Evolutionary conservation across 176 grass and related monocot species (phyloP).

Genomic region (Carex cristatella): DNA sequence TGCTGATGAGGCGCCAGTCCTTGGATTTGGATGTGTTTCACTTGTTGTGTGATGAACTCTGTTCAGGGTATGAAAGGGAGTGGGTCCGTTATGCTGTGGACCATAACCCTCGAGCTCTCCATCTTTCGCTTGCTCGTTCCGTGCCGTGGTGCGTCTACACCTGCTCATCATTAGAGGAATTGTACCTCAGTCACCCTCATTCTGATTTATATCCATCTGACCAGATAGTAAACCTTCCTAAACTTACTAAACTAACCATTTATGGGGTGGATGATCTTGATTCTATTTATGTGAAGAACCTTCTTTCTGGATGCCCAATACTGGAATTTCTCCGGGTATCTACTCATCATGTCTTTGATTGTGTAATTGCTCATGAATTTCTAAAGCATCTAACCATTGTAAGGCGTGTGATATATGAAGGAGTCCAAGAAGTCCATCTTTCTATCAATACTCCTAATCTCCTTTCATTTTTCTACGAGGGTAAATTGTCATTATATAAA

Average conservation of each 20-base stretch:
- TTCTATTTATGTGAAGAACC: too few relatives aligned
- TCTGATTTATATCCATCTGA: background rate
- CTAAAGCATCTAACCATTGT: background rate
- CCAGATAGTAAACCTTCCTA: background rate
- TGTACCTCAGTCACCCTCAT: background rate
- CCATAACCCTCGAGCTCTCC: background rate
- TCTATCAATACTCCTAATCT: too few relatives aligned
- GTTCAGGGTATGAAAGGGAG: background rate
- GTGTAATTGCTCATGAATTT: background rate
- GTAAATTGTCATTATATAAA: too few relatives aligned
- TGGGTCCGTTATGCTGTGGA: background rate
- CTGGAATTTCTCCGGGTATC: background rate
- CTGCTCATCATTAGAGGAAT: background rate
- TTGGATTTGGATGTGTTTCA: too few relatives aligned
- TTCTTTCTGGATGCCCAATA: background rate
- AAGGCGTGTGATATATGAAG: background rate
- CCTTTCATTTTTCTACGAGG: too few relatives aligned
- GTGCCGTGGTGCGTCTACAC: background rate
- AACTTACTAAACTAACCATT: background rate
- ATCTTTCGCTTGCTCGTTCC: background rate
- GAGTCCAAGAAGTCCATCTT: background rate
- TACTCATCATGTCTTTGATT: too few relatives aligned
- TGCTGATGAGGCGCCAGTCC: background rate
- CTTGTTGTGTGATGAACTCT: too few relatives aligned
- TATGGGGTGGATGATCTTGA: too few relatives aligned